phyloP scores from a whole-genome alignment of 352 stramenopile species.

The Phytopythium sindhum region DNA sequence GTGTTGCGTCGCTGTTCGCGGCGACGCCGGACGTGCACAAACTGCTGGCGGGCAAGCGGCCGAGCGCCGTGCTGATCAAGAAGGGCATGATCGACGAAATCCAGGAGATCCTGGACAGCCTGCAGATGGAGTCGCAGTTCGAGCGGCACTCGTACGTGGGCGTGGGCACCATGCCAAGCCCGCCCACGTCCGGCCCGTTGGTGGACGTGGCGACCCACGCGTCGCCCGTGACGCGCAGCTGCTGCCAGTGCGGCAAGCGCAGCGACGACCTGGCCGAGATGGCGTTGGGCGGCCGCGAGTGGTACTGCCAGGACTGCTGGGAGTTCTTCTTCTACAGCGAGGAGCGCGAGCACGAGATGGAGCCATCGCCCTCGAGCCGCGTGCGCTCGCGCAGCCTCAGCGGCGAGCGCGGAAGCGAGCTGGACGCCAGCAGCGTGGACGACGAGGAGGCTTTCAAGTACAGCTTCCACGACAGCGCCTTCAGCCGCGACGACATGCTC shows the following conservation, averaged over 20 bases:
- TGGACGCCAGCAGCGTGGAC: slow-evolving; percentile 14
- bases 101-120: slow-evolving; percentile 68
- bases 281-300: slow-evolving; percentile 34
- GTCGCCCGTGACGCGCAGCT: slow-evolving; percentile 17
- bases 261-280: slow-evolving; percentile 53
- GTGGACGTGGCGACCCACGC: slow-evolving; percentile 18
- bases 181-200: slow-evolving; percentile 13
- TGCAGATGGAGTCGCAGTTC: slow-evolving; percentile 80
- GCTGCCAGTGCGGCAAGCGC: slow-evolving; percentile 48
- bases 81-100: slow-evolving; percentile 78
- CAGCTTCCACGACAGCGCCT: slow-evolving; percentile 71
- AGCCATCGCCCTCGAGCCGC: slow-evolving; percentile 28
- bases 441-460: slow-evolving; percentile 60
- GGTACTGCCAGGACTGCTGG: slow-evolving; percentile 77
- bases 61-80: slow-evolving; percentile 57
- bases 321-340: slow-evolving; percentile 73
- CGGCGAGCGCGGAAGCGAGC: slow-evolving; percentile 10
- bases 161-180: slow-evolving; percentile 32
- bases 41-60: slow-evolving; percentile 52
- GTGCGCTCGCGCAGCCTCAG: slow-evolving; percentile 12
- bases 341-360: slow-evolving; percentile 22
- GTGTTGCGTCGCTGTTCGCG: slow-evolving; percentile 52
- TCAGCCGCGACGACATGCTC: slow-evolving; percentile 45
- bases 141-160: slow-evolving; percentile 68
- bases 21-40: slow-evolving; percentile 43